Base-by-base conservation (phyloP, 768 basidiomycete genomes). In the Pisolithus tinctorius region DNA sequence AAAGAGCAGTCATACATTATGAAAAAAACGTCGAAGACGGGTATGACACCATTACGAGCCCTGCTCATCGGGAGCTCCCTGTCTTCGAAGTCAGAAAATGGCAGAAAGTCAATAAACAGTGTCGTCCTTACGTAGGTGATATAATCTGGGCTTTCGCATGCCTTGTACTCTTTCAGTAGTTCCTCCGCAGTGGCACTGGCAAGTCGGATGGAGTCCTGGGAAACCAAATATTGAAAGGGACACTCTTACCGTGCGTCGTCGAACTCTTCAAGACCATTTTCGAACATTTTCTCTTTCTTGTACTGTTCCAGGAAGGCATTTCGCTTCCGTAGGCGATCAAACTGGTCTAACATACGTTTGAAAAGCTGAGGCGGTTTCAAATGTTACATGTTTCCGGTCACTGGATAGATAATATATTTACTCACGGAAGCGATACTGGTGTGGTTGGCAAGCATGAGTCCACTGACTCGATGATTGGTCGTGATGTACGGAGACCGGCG, bases 221-320 rank as follows among this genome's bases (percentile, higher is more conserved):
- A 42, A 41, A 49, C n/a, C 27, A 0, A 38, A 14, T 4, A 29
- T 34, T n/a, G 16, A 20, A 41, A 2, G 37, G 11, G 7, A 17
- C 20, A 56, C 46, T 43, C 77, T 53, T 61, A 91, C 93, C 91
- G 81, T n/a, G 96, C 88, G 69, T 96, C 93, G 60, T 98, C 94
- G 67, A 99, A 98, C 69, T 98, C 94, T 57, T 94, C 92, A 57
- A 98, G 67, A 2, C 85, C 85, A 64, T 94, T 86, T 65, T 88
- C 86, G 64, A 99, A 99, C 77, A 95, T 85, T 63, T 87, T 86
- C 68, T 97, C 93, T 65, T 92, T 93, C 74, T 95, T 96, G 74
- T 98, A 99, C 65, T 94, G 91, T 50, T 97, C 93, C 70, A 99
- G 68, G 68, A 95, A 98, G 2, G 96, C 96, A 61, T 95, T 95